Evolutionary conservation across 208 protist genomes (phyloP), one percentile per base, ranked within the genome.

Genomic region (Leishmania tropica): DNA sequence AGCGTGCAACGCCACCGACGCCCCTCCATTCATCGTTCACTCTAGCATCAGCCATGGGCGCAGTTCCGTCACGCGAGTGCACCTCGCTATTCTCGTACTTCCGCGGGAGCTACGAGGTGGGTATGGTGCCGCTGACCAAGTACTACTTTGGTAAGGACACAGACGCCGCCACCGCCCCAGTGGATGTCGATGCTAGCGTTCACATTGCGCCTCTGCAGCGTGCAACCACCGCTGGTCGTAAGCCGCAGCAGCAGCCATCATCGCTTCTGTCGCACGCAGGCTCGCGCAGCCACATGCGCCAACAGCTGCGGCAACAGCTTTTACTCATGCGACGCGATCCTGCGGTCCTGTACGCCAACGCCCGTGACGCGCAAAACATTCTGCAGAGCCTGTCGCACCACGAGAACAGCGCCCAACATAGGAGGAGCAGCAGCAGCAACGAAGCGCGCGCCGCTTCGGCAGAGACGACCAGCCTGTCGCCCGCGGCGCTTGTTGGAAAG

Each of bases 61-160:
- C 85, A 37, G 81, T 82, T 45, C 93, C 93, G 5, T 97, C 93
- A 17, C 84, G 82, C 37, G 92, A 97, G 78, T 83, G 79, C 28
- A 88, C 84, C 42, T 88, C 86, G 28, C 84, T 97, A n/a, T 97
- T 95, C 79, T 97, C 93, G 35, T 95, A 95, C 83, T 95, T 97
- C 84, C 81, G 94, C 45, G 94, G 94, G 24, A 97, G 87, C 51
- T 97, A 97, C 83, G 94, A 97, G 81, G 90, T 94, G 75, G 91
- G 94, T 5, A 91, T 97, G 75, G 92, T 97, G 79, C 94, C 94
- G 4, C 86, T 97, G 48, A 95, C 94, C 0, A 89, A 90, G 62
- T 82, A 88, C 51, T 95, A 94, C 72, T 97, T 97, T 81, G 94
- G 92, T 47, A 71, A 54, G 1, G 84, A 86, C 40, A 42, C 60